A percentile compares a stretch with the other conserved stretches of the same genome.
These are phyloP conservation scores for Epichloe festucae DNA, from an alignment of 2,329 filamentous ascomycete genomes.

Conservation along the genomic window DNA sequence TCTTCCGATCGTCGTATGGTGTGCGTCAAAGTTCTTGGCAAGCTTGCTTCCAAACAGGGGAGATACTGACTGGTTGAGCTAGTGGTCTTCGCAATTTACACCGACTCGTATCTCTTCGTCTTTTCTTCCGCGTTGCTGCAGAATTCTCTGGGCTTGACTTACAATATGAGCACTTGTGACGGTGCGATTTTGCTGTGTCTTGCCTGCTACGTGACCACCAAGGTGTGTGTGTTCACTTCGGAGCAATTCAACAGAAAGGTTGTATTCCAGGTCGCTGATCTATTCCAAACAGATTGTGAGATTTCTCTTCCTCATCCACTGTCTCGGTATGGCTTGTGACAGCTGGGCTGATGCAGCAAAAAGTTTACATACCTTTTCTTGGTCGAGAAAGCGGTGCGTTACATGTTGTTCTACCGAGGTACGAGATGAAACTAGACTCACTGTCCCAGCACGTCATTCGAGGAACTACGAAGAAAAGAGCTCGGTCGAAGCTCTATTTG, in stretches of 20 bases:
- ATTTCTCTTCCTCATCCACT: not conserved
- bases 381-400: conserved; percentile 44
- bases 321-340: not conserved
- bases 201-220: conserved; percentile 49
- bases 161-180: conserved; percentile 36
- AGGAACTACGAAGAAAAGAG: conserved; percentile 34
- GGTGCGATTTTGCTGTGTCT: conserved; percentile 48
- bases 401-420: conserved; percentile 12
- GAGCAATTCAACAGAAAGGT: too few species aligned
- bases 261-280: not conserved
- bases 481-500: conserved; percentile 43
- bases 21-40: conserved; percentile 14
- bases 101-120: conserved; percentile 48
- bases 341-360: not conserved
- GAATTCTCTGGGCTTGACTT: conserved; percentile 43
- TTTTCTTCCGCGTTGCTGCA: conserved; percentile 43
- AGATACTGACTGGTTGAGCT: not conserved
- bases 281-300: conserved; percentile 18
- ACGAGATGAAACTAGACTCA: conserved; percentile 1
- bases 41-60: too few species aligned
- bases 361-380: conserved; percentile 51
- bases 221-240: conserved; percentile 32
- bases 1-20: conserved; percentile 29
- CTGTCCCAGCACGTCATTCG: conserved; percentile 40
- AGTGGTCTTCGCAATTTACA: conserved; percentile 49